Percentiles rank a stretch among this genome's conserved stretches.
phyloP scores from a whole-genome alignment of 352 stramenopile species.

The Globisporangium echinulatum region DNA sequence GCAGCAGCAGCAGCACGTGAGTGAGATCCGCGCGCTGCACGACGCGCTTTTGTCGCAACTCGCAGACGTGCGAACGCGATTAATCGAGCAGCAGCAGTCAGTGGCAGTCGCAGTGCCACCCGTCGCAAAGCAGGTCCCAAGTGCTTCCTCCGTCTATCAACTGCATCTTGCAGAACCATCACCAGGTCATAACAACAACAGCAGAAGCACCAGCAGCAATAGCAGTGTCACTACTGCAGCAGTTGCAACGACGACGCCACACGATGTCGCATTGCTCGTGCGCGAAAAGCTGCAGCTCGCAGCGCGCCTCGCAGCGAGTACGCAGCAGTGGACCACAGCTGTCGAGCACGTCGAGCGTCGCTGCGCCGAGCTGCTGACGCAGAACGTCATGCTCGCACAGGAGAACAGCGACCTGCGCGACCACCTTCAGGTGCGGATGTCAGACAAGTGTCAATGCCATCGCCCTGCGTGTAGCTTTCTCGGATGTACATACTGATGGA shows the following conservation, averaged over 20 bases:
- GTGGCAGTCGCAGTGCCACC: neutral
- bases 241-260: neutral
- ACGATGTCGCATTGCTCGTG: conserved; percentile 5
- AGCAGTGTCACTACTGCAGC: neutral
- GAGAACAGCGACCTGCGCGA: conserved; percentile 46
- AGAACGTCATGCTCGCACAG: conserved; percentile 67
- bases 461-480: no score
- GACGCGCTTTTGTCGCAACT: conserved; percentile 31
- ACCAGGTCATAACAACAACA: no score
- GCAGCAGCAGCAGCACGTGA: neutral
- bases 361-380: conserved; percentile 55
- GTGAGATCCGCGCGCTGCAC: conserved; percentile 31
- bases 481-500: no score
- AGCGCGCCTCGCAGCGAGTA: conserved; percentile 22
- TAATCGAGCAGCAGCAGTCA: conserved; percentile 7
- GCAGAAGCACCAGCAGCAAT: neutral
- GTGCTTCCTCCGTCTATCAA: no score
- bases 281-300: conserved; percentile 32
- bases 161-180: no score
- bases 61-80: conserved; percentile 27
- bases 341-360: conserved; percentile 52
- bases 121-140: no score
- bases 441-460: no score
- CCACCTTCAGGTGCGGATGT: conserved; percentile 13
- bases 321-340: conserved; percentile 32